Evolutionary conservation across 1,284 basidiomycete species (phyloP).

Genomic region (Ceratobasidium sp.): DNA sequence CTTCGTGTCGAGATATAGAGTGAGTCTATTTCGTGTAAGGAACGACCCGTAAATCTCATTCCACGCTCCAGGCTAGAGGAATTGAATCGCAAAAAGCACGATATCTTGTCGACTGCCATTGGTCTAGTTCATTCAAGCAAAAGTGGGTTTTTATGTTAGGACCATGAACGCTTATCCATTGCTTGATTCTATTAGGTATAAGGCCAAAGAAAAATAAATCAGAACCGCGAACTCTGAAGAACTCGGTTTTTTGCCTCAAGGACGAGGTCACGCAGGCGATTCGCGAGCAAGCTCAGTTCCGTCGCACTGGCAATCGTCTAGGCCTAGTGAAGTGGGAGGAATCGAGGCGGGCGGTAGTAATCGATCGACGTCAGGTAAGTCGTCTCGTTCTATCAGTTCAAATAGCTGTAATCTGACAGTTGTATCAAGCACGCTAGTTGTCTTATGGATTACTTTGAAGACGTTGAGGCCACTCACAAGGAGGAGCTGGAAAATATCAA

Average conservation of each 20-base stretch:
- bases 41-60: too few species aligned
- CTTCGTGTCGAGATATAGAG: constrained; percentile 3
- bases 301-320: neutral
- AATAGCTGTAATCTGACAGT: too few species aligned
- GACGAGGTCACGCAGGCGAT: neutral
- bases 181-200: neutral
- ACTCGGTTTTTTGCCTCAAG: neutral
- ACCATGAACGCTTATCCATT: neutral
- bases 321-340: neutral
- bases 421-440: neutral
- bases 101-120: too few species aligned
- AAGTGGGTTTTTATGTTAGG: too few species aligned
- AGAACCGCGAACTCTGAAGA: neutral
- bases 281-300: neutral
- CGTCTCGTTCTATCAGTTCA: neutral
- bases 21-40: neutral
- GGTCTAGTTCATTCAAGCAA: too few species aligned
- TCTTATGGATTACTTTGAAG: neutral
- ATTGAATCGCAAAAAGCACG: too few species aligned
- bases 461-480: neutral
- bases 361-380: neutral
- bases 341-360: neutral
- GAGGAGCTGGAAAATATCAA: neutral
- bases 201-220: neutral
- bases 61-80: neutral